phyloP scores from a whole-genome alignment of 2,329 filamentous ascomycete genomes.

The Phialemoniopsis sp. region DNA sequence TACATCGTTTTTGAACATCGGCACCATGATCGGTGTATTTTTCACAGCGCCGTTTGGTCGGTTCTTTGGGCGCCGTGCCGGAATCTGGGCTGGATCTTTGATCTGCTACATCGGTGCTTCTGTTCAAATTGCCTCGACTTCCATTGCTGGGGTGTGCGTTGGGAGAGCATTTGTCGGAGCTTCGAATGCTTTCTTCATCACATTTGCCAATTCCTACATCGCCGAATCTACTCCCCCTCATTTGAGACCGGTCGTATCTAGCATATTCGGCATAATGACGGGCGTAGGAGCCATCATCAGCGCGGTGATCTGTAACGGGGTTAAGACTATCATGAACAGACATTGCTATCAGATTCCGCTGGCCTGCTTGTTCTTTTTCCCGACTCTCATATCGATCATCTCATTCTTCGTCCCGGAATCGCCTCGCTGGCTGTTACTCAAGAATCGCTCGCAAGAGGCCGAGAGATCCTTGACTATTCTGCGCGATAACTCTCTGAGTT shows the following conservation, averaged over 20 bases:
- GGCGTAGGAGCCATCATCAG: not conserved
- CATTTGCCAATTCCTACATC: constrained; percentile 16
- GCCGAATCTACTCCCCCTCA: constrained; percentile 13
- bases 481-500: constrained; percentile 10
- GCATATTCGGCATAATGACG: constrained; percentile 19
- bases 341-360: constrained; percentile 1
- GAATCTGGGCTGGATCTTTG: constrained; percentile 13
- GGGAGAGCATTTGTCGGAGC: constrained; percentile 13
- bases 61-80: constrained; percentile 13
- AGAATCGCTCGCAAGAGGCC: constrained; percentile 3
- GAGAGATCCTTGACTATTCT: constrained; percentile 7
- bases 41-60: constrained; percentile 11
- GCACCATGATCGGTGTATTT: constrained; percentile 16
- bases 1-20: constrained; percentile 16
- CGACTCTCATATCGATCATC: constrained; percentile 3
- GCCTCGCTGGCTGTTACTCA: constrained; percentile 22
- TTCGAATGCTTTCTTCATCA: constrained; percentile 17
- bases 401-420: constrained; percentile 18
- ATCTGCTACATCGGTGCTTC: constrained; percentile 11
- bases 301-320: not conserved
- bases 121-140: constrained; percentile 11
- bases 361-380: constrained; percentile 1
- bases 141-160: constrained; percentile 9
- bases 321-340: not conserved
- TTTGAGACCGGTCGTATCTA: not conserved